phyloP scores from a whole-genome alignment of 164 flowering plant genomes.

The Pachysandra terminalis region DNA sequence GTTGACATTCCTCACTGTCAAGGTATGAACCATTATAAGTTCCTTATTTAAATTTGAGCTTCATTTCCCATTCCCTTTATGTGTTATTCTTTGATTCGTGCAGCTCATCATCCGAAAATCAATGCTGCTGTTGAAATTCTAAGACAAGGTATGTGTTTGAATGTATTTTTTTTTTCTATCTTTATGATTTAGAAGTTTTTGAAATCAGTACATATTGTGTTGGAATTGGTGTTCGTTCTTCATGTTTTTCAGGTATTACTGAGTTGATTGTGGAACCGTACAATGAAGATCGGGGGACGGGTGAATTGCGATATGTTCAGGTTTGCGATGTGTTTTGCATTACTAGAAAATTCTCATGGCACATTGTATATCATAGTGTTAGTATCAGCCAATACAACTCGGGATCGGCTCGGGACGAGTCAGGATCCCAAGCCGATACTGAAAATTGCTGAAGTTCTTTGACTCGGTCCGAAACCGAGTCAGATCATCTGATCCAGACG shows the following conservation, averaged over 20 bases:
- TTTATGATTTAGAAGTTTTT: not conserved
- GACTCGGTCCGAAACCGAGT: no score
- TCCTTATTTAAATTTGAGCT: not conserved
- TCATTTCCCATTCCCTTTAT: not conserved
- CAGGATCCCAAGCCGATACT: no score
- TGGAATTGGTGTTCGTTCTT: not conserved
- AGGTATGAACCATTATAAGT: constrained; percentile 40
- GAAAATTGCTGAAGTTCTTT: no score
- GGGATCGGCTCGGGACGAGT: no score
- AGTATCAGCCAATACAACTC: no score
- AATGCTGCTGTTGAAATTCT: constrained; percentile 83
- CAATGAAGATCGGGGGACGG: constrained; percentile 78
- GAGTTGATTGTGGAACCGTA: constrained; percentile 66
- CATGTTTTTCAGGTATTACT: constrained; percentile 49
- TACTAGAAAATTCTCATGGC: not conserved
- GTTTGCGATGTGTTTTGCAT: constrained; percentile 25
- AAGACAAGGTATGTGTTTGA: constrained; percentile 42
- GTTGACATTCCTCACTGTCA: constrained; percentile 84
- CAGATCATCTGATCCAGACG: no score
- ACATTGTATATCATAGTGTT: no score
- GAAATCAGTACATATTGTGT: no score
- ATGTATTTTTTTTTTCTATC: not conserved
- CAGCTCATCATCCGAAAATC: constrained; percentile 97
- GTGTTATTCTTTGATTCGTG: constrained; percentile 4
- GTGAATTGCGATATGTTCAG: constrained; percentile 91